A percentile compares a stretch with the other conserved stretches of the same genome.
Conservation (phyloP, 2,329 filamentous ascomycete genomes). For the Seiridium cupressi region DNA sequence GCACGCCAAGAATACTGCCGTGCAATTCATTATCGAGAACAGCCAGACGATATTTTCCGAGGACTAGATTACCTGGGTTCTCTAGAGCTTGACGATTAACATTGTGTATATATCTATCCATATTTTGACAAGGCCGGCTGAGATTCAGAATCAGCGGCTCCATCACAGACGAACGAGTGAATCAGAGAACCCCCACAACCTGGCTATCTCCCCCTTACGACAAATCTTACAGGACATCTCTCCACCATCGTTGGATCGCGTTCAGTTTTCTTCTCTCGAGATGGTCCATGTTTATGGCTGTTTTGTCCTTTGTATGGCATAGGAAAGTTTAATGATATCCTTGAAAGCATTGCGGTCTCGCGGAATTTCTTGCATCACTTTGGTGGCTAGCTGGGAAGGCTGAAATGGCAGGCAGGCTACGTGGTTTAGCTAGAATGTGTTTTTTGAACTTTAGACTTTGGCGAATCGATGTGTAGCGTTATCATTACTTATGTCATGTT, state of each 20-base stretch:
- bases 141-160: neutral
- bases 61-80: slow-evolving; percentile 9
- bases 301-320: slow-evolving; percentile 19
- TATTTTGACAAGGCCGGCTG: neutral
- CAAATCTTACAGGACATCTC: no score
- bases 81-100: neutral
- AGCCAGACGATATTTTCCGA: slow-evolving; percentile 76
- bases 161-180: no score
- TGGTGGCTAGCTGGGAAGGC: neutral
- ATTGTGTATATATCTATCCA: neutral
- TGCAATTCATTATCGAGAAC: slow-evolving; percentile 92
- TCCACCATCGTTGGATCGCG: slow-evolving; percentile 16
- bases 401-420: neutral
- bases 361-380: slow-evolving; percentile 3
- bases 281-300: slow-evolving; percentile 13
- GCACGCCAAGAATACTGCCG: slow-evolving; percentile 85
- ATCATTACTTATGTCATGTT: neutral
- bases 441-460: neutral
- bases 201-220: no score
- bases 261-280: slow-evolving; percentile 19
- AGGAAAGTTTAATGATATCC: slow-evolving; percentile 29
- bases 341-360: slow-evolving; percentile 22
- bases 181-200: no score
- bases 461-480: neutral
- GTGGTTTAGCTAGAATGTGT: neutral